Evolutionary conservation across 192 early-diverging fungal species (phyloP).

Genomic region (Funneliformis mosseae): DNA sequence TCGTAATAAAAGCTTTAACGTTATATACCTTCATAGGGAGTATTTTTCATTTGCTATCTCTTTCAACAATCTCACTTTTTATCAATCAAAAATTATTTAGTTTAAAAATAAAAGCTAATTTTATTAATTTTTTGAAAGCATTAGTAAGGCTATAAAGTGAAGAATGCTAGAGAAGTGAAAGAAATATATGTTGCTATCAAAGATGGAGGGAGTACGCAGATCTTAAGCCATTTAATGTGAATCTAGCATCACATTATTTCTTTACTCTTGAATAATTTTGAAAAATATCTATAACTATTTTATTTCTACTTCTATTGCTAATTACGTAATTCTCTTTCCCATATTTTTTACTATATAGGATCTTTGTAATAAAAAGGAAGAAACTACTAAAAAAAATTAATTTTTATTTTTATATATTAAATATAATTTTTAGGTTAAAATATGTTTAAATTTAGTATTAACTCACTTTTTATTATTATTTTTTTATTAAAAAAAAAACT

Average conservation of each 20-base stretch:
- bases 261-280: background rate
- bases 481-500: no score
- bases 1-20: background rate
- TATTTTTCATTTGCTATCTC: background rate
- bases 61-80: background rate
- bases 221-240: background rate
- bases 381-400: no score
- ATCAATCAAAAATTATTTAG: background rate
- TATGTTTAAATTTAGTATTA: no score
- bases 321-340: background rate
- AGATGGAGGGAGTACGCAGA: background rate
- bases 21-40: background rate
- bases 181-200: no score
- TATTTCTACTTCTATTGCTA: conserved; percentile 3
- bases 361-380: no score
- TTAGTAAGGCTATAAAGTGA: no score
- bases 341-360: no score
- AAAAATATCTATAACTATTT: conserved; percentile 11
- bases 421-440: no score
- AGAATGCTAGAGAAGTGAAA: no score
- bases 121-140: no score
- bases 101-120: background rate
- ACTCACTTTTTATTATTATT: no score
- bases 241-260: conserved; percentile 12
- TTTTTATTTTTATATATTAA: no score